Base-by-base conservation (phyloP, 1,284 basidiomycete genomes). In the Austroboletus novae-zelandiae region DNA sequence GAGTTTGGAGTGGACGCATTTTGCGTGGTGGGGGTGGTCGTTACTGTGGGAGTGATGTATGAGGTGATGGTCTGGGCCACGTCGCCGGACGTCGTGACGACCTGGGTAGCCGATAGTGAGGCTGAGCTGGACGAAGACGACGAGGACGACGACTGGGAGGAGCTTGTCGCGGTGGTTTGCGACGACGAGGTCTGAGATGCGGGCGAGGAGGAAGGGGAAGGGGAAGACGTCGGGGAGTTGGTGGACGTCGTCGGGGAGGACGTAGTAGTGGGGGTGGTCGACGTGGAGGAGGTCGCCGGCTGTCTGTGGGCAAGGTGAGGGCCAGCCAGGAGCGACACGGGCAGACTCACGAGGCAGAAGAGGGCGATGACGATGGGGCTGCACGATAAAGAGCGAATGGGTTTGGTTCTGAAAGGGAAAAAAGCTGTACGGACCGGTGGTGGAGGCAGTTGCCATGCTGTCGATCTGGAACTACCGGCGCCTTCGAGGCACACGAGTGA, bases 1-100 rank as follows among this genome's bases (percentile, higher is more conserved):
- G 64, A 65, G n/a, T 56, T 58, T 2, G 59, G 56, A 9, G 4
- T 23, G 17, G 39, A 40, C 18, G 39, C 20, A 25, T 40, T 40
- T 40, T 25, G 20, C 9, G 39, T 15, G 5, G 39, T 25, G 6
- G 54, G 1, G 2, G 55, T 36, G 5, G 45, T 0, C 5, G 48
- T 39, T 0, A 15, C 13, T 2, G 52, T 40, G 1, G 59, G 11
- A 9, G 53, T 43, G 5, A 56, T 3, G 43, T 50, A 9, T 5
- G 49, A 27, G 9, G 65, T 60, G 37, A 59, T 11, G 0, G 53
- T 56, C 14, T 18, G 1, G 9, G 49, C 25, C 1, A 7, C 2
- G 4, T 44, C 45, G 11, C 45, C 51, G 4, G 62, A 51, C 0
- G 66, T 34, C 11, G 55, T 43, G 35, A 57, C 51, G 36, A 57